These are phyloP conservation scores for Saturnispora diversa DNA, from an alignment of 805 yeast genomes.

Conservation along the genomic window DNA sequence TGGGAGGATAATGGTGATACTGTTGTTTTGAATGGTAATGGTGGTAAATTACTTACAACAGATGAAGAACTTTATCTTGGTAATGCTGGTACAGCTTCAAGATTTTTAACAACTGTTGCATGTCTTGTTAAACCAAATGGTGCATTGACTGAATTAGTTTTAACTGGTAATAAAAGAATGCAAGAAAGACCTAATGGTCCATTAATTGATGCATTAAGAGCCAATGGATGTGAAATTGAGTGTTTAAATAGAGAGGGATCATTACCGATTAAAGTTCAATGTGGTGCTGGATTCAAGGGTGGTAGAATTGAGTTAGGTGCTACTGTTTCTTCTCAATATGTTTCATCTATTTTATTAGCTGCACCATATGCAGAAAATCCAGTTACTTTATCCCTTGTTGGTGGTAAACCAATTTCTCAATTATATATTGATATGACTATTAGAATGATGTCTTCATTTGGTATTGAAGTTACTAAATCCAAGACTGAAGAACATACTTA, in stretches of 20 bases:
- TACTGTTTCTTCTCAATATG: conserved; percentile 94
- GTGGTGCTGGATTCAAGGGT: conserved; percentile 71
- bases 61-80: conserved; percentile 75
- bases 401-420: conserved; percentile 96
- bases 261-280: conserved; percentile 65
- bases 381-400: conserved; percentile 79
- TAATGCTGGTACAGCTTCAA: conserved; percentile 96
- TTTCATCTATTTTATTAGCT: conserved; percentile 91
- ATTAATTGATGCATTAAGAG: conserved; percentile 78
- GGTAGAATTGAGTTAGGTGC: conserved; percentile 93
- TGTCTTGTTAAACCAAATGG: conserved; percentile 57
- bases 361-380: conserved; percentile 93
- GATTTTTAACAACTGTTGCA: conserved; percentile 89
- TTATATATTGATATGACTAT: conserved; percentile 96
- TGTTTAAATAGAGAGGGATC: conserved; percentile 75
- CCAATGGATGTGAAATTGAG: conserved; percentile 69
- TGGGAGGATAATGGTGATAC: conserved; percentile 91
- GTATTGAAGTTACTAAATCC: conserved; percentile 66
- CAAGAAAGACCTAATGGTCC: conserved; percentile 97
- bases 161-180: conserved; percentile 96
- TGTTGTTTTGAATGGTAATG: conserved; percentile 74
- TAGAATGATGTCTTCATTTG: conserved; percentile 88
- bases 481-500: conserved; percentile 73
- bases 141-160: conserved; percentile 39
- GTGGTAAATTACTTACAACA: conserved; percentile 64